phyloP scores from a whole-genome alignment of 106 monocot genomes.

The Amphibolis antarctica region DNA sequence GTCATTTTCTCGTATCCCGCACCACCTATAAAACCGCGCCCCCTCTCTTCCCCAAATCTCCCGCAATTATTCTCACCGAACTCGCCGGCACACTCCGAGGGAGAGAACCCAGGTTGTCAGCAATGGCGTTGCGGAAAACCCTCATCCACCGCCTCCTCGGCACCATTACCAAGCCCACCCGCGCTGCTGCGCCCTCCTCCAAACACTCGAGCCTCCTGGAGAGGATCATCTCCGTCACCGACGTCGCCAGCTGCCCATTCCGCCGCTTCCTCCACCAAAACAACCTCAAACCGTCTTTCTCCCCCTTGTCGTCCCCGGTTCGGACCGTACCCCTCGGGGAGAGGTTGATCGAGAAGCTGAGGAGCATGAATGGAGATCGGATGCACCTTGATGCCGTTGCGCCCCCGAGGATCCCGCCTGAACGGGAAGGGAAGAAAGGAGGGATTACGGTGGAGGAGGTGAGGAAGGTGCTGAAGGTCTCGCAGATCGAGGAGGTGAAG shows the following conservation, averaged over 20 bases:
- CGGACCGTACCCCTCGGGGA: conserved; percentile 3
- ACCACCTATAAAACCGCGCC: no score
- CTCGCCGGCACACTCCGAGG: no score
- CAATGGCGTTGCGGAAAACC: conserved; percentile 16
- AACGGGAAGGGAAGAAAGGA: neutral
- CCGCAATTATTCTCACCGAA: no score
- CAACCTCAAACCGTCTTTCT: neutral
- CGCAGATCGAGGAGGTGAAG: conserved; percentile 15
- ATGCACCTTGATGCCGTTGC: conserved; percentile 2
- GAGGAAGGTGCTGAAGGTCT: conserved; percentile 12
- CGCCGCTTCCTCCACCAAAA: conserved; percentile 15
- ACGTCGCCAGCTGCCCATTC: neutral
- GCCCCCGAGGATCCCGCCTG: conserved; percentile 5
- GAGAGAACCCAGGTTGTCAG: neutral
- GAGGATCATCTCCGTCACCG: neutral
- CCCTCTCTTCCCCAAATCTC: no score
- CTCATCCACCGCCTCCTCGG: conserved; percentile 1
- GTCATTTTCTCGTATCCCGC: no score
- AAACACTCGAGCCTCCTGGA: neutral
- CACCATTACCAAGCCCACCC: neutral
- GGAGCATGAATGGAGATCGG: conserved; percentile 4
- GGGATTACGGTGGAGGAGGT: conserved; percentile 8
- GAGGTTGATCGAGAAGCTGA: conserved; percentile 8
- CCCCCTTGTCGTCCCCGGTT: neutral
- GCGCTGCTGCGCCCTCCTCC: neutral